Percentiles rank a stretch among this genome's conserved stretches.
These are phyloP conservation scores for Berberis thunbergii DNA, from an alignment of 164 flowering plant species.

Conservation along the genomic window DNA sequence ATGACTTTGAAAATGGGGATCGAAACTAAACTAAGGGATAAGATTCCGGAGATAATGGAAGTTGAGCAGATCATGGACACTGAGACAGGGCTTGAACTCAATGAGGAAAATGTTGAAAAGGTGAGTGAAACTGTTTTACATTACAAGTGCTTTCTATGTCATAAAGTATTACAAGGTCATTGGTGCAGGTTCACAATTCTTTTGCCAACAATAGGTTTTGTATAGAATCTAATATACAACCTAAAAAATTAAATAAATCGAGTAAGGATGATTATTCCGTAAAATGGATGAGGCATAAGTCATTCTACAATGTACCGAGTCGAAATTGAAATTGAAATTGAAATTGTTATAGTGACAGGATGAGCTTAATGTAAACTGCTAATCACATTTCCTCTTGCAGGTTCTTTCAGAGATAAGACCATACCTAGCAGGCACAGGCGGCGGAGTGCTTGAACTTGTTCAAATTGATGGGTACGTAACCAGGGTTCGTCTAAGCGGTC, in stretches of 20 bases:
- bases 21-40: slow-evolving; percentile 70
- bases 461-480: slow-evolving; percentile 56
- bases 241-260: too few species aligned
- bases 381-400: slow-evolving; percentile 29
- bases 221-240: too few species aligned
- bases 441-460: slow-evolving; percentile 71
- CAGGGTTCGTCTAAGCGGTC: slow-evolving; percentile 70
- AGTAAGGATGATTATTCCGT: too few species aligned
- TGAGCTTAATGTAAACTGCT: background rate
- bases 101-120: slow-evolving; percentile 83
- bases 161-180: too few species aligned
- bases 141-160: background rate
- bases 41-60: slow-evolving; percentile 72
- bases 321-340: too few species aligned
- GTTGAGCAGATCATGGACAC: slow-evolving; percentile 87
- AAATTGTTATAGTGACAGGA: too few species aligned
- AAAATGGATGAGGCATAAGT: too few species aligned
- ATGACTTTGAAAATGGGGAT: slow-evolving; percentile 91
- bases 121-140: slow-evolving; percentile 20
- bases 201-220: too few species aligned
- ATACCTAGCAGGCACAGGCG: slow-evolving; percentile 76
- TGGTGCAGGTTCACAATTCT: too few species aligned
- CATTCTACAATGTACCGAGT: too few species aligned
- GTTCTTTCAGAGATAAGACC: slow-evolving; percentile 86
- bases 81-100: slow-evolving; percentile 81